phyloP scores from a whole-genome alignment of 225 moss, liverwort and hornwort species.

The Takakia lepidozioides region DNA sequence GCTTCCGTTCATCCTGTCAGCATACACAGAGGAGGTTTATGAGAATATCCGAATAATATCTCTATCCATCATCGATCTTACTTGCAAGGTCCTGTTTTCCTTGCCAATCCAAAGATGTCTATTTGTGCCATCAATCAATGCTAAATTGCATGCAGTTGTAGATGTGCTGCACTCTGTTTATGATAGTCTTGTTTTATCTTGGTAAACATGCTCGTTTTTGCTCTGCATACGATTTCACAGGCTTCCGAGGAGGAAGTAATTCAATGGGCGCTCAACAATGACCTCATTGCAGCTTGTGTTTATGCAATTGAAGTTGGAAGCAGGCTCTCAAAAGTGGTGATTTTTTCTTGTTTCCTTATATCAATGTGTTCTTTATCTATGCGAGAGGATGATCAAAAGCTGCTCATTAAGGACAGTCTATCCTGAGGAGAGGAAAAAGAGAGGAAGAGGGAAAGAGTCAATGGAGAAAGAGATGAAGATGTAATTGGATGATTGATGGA shows the following conservation, averaged over 20 bases:
- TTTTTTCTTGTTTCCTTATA: not conserved
- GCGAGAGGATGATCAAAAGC: no score
- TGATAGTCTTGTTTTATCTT: no score
- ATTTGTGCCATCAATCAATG: no score
- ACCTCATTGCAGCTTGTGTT: slow-evolving; percentile 62
- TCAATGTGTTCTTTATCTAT: no score
- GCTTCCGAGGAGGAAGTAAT: slow-evolving; percentile 48
- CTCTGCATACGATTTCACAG: slow-evolving; percentile 34
- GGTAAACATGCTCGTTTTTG: no score
- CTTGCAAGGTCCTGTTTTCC: slow-evolving; percentile 65
- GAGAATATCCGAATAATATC: slow-evolving; percentile 76
- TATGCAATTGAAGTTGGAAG: slow-evolving; percentile 70
- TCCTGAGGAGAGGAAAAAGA: no score
- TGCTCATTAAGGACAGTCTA: no score
- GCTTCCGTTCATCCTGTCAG: slow-evolving; percentile 69
- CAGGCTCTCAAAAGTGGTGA: slow-evolving; percentile 92
- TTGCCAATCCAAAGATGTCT: not conserved
- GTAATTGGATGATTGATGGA: no score
- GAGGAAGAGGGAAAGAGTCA: no score
- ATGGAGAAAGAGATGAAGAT: no score
- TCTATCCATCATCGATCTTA: slow-evolving; percentile 73
- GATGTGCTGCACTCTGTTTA: no score
- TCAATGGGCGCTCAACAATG: slow-evolving; percentile 68
- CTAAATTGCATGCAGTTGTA: no score
- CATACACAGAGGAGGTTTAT: slow-evolving; percentile 71